phyloP scores from a whole-genome alignment of 441 rosid genomes.

The Cnidoscolus chayamansa region DNA sequence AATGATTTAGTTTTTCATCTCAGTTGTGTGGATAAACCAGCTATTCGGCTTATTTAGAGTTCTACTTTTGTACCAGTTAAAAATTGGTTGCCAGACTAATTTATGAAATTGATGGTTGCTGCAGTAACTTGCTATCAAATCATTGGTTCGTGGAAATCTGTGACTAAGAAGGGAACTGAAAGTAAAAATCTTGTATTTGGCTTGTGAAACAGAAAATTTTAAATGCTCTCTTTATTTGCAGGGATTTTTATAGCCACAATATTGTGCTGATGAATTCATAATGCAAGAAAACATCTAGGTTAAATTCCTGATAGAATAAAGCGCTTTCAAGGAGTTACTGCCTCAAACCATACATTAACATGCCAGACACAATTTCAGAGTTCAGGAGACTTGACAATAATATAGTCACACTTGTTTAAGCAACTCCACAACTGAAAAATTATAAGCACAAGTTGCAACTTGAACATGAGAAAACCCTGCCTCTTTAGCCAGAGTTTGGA shows the following conservation, averaged over 20 bases:
- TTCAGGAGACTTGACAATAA: not conserved
- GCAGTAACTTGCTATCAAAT: not conserved
- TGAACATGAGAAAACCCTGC: slow-evolving; percentile 26
- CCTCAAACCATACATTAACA: too few species aligned
- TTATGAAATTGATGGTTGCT: not conserved
- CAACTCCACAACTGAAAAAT: slow-evolving; percentile 45
- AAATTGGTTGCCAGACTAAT: too few species aligned
- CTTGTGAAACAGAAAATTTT: not conserved
- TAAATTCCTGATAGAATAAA: not conserved
- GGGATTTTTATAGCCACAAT: not conserved
- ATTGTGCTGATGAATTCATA: not conserved
- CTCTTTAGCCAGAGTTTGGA: not conserved
- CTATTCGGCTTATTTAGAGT: too few species aligned
- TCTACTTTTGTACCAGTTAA: too few species aligned
- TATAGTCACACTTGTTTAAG: slow-evolving; percentile 25
- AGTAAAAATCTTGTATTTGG: not conserved
- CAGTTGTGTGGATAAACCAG: not conserved
- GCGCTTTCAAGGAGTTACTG: too few species aligned
- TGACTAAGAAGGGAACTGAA: not conserved
- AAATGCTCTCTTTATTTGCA: not conserved
- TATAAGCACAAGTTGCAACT: slow-evolving; percentile 33
- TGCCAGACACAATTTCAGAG: not conserved
- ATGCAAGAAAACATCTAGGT: not conserved
- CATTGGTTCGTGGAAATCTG: not conserved
- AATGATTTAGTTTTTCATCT: not conserved